phyloP scores from a whole-genome alignment of 2,329 filamentous ascomycete genomes.

The Fusarium napiforme region DNA sequence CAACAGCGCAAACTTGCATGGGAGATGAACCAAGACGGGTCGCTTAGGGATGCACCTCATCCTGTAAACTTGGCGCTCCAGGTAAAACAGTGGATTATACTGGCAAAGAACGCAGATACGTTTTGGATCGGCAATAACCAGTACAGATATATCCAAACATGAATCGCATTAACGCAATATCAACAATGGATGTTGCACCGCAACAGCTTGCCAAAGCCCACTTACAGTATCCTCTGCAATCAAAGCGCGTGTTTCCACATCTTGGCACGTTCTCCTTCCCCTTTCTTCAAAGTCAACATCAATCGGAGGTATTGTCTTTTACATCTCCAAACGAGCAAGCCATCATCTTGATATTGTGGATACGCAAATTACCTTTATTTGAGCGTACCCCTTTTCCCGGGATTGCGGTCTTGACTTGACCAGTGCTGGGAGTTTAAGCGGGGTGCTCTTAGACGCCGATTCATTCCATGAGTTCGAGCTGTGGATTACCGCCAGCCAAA shows the following conservation, averaged over 20 bases:
- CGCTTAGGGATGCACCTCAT: constrained; percentile 24
- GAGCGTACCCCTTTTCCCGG: constrained; percentile 40
- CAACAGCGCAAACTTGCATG: constrained; percentile 14
- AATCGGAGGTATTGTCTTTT: constrained; percentile 14
- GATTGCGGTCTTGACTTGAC: constrained; percentile 28
- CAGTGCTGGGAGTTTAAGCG: constrained; percentile 35
- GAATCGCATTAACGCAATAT: background rate
- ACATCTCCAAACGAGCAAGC: constrained; percentile 23
- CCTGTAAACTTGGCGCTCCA: constrained; percentile 1
- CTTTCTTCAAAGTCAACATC: constrained; percentile 5
- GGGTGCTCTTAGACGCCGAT: constrained; percentile 18
- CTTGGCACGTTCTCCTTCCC: constrained; percentile 8
- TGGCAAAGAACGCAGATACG: background rate
- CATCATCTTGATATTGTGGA: constrained; percentile 44
- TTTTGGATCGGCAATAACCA: background rate
- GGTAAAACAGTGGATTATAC: constrained; percentile 2
- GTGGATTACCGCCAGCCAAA: background rate
- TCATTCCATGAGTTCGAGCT: constrained; percentile 5
- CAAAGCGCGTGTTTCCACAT: constrained; percentile 30
- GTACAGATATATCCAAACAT: background rate
- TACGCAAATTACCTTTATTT: constrained; percentile 42
- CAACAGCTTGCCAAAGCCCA: constrained; percentile 16
- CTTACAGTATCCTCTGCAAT: constrained; percentile 26
- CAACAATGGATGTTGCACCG: constrained; percentile 8
- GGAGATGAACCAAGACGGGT: constrained; percentile 14